phyloP scores from a whole-genome alignment of 2,329 filamentous ascomycete species.

The Neofusicoccum kwambonambiense region DNA sequence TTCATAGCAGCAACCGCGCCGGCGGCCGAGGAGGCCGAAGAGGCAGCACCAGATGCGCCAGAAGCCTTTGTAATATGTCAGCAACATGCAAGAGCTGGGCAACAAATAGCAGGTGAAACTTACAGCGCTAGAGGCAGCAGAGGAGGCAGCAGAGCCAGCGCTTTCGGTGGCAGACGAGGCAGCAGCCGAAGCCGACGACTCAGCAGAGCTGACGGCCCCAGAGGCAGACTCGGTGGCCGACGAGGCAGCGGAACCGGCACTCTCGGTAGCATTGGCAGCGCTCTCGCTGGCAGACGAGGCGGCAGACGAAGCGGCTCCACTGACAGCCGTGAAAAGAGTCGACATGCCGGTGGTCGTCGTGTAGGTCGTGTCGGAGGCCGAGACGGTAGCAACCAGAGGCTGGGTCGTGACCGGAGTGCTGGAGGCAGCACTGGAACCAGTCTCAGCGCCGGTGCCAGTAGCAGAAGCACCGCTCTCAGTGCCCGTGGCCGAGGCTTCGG shows the following conservation, averaged over 20 bases:
- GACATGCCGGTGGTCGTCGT: conserved; percentile 26
- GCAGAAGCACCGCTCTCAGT: neutral
- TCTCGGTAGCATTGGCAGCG: neutral
- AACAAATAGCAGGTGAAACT: neutral
- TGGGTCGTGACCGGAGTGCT: conserved; percentile 17
- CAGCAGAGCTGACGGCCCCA: neutral
- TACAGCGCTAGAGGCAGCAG: conserved; percentile 18
- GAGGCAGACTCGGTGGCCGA: neutral
- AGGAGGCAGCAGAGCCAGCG: conserved; percentile 16
- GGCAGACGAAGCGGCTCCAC: conserved; percentile 21
- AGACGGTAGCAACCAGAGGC: conserved; percentile 10
- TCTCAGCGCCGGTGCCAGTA: conserved; percentile 11
- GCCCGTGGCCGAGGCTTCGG: conserved; percentile 1
- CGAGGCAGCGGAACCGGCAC: conserved; percentile 20
- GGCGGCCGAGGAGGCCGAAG: conserved; percentile 11
- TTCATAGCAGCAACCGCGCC: conserved; percentile 31
- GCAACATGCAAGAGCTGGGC: neutral
- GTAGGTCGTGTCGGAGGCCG: conserved; percentile 22
- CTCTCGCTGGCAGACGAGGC: neutral
- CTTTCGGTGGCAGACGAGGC: conserved; percentile 12
- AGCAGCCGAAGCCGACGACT: neutral
- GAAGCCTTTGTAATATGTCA: conserved; percentile 9
- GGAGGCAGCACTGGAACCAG: conserved; percentile 21
- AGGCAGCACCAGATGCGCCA: conserved; percentile 22
- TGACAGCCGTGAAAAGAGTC: conserved; percentile 8